A percentile compares a stretch with the other conserved stretches of the same genome.
These are phyloP conservation scores for Alternaria metachromatica DNA, from an alignment of 2,329 filamentous ascomycete species.

Conservation along the genomic window DNA sequence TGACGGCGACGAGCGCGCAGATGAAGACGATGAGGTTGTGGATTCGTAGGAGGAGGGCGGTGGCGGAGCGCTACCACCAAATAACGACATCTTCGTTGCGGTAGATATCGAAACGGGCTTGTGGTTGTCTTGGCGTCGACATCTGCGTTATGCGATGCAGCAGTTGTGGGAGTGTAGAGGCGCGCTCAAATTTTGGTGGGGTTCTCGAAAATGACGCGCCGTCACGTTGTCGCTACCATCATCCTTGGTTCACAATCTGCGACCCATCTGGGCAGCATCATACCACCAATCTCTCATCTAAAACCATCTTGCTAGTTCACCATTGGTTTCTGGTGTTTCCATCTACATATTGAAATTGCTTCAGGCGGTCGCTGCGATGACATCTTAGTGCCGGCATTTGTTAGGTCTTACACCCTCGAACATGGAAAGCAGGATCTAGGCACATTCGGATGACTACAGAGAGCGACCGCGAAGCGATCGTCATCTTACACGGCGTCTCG, in stretches of 20 bases:
- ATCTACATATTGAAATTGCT: neutral
- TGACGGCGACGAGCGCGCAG: conserved; percentile 11
- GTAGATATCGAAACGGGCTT: conserved; percentile 21
- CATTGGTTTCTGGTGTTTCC: neutral
- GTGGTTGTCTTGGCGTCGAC: neutral
- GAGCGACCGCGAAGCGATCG: neutral
- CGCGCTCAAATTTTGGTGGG: conserved; percentile 14
- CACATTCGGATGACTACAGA: neutral
- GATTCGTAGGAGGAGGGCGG: conserved; percentile 21
- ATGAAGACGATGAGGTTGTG: conserved; percentile 11
- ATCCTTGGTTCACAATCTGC: neutral
- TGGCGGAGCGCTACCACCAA: conserved; percentile 34
- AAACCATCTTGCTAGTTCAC: neutral
- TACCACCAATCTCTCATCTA: neutral
- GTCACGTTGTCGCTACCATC: conserved; percentile 18
- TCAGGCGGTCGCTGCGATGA: neutral
- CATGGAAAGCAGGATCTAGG: neutral
- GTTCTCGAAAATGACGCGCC: conserved; percentile 17
- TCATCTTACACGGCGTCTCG: neutral
- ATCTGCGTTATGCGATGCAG: conserved; percentile 6
- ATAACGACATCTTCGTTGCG: conserved; percentile 47
- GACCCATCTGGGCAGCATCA: neutral
- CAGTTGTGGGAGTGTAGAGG: conserved; percentile 3
- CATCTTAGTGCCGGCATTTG: neutral
- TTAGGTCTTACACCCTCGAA: neutral